Conservation (phyloP, 2,329 filamentous ascomycete genomes). For the Cercospora sesami region DNA sequence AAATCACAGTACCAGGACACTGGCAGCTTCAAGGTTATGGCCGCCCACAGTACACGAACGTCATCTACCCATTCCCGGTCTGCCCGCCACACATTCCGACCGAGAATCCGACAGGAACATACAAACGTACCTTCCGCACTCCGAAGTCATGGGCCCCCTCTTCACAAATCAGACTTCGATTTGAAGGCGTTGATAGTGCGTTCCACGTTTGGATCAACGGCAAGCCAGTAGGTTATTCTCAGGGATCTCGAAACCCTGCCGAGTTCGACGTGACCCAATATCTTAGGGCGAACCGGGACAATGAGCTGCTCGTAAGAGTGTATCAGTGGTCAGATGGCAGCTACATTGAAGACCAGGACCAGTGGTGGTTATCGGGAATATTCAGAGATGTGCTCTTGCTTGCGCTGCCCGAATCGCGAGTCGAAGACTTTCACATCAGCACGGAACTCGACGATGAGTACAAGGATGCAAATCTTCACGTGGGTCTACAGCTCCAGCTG, state of each 20-base stretch:
- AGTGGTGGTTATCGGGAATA: constrained; percentile 65
- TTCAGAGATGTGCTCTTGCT: constrained; percentile 67
- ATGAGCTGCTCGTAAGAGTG: constrained; percentile 61
- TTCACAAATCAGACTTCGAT: constrained; percentile 61
- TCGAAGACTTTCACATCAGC: constrained; percentile 60
- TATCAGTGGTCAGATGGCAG: constrained; percentile 69
- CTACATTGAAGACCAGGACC: constrained; percentile 63
- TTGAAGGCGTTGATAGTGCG: constrained; percentile 69
- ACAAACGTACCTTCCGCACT: constrained; percentile 56
- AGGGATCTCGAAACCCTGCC: constrained; percentile 66
- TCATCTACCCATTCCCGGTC: constrained; percentile 64
- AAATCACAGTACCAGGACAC: constrained; percentile 63
- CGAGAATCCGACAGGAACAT: constrained; percentile 64
- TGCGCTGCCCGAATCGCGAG: constrained; percentile 54
- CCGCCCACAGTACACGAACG: constrained; percentile 67
- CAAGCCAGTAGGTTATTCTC: constrained; percentile 62
- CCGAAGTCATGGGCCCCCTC: constrained; percentile 50
- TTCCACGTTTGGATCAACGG: constrained; percentile 70
- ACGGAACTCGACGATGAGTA: constrained; percentile 56
- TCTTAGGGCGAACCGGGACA: constrained; percentile 49
- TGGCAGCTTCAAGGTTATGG: constrained; percentile 72
- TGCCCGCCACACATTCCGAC: constrained; percentile 62
- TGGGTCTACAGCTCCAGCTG: constrained; percentile 43
- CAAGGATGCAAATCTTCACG: constrained; percentile 51
- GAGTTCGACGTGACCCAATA: constrained; percentile 65